A percentile compares a stretch with the other conserved stretches of the same genome.
Evolutionary conservation across 192 early-diverging fungal species (phyloP).

Genomic region (Coemansia asiatica): DNA sequence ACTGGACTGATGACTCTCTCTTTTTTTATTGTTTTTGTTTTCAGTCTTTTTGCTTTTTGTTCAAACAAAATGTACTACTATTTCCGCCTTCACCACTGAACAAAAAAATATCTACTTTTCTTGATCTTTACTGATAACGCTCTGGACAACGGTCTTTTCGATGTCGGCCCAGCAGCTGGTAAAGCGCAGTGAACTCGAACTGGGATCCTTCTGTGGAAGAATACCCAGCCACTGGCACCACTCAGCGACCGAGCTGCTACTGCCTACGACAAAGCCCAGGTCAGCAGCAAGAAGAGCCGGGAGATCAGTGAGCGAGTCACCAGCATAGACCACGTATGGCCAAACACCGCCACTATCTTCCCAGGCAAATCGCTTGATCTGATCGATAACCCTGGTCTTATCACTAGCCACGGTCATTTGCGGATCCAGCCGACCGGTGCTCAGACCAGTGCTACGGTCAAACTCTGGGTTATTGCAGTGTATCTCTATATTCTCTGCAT

Average conservation of each 20-base stretch:
- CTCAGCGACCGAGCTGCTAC: constrained; percentile 13
- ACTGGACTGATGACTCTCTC: background rate
- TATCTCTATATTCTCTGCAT: background rate
- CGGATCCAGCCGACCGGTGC: constrained; percentile 21
- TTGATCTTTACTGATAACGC: background rate
- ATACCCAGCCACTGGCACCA: constrained; percentile 44
- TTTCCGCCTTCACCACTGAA: background rate
- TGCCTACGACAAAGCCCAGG: constrained; percentile 38
- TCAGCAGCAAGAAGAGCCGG: constrained; percentile 40
- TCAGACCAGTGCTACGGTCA: constrained; percentile 11
- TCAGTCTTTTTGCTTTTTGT: background rate
- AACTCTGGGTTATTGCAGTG: constrained; percentile 37
- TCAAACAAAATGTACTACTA: background rate
- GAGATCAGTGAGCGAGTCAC: constrained; percentile 54
- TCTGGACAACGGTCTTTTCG: background rate
- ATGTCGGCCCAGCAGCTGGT: background rate
- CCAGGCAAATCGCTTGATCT: background rate
- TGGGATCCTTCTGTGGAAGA: background rate
- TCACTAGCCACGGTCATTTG: constrained; percentile 32
- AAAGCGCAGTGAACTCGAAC: background rate
- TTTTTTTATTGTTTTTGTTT: background rate
- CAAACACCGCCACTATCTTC: background rate
- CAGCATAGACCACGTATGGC: constrained; percentile 32
- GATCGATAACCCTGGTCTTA: constrained; percentile 24
- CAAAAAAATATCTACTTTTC: background rate